phyloP scores from a whole-genome alignment of 2,329 filamentous ascomycete species.

The Bipolaris victoriae region DNA sequence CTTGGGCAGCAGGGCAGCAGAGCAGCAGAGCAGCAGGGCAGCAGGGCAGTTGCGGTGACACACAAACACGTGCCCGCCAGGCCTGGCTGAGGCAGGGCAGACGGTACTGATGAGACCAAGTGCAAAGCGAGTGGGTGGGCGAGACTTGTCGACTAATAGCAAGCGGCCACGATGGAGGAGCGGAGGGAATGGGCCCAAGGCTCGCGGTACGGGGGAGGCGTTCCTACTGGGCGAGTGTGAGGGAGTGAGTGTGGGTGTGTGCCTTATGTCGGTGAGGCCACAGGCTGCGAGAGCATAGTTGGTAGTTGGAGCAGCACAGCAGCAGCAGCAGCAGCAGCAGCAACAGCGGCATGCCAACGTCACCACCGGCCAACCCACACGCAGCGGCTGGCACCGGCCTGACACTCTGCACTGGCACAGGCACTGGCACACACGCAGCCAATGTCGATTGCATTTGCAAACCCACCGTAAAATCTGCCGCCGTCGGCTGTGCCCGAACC shows the following conservation, averaged over 20 bases:
- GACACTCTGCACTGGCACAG: too few species aligned
- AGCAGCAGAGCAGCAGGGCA: conserved; percentile 1
- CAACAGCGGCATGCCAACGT: conserved; percentile 1
- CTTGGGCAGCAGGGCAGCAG: conserved; percentile 24
- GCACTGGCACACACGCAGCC: neutral
- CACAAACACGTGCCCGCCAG: conserved; percentile 31
- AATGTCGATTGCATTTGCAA: conserved; percentile 1
- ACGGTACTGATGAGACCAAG: neutral
- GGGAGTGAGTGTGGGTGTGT: too few species aligned
- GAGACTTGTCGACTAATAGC: conserved; percentile 32
- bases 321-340: too few species aligned
- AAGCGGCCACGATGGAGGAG: conserved; percentile 37
- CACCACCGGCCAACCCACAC: neutral
- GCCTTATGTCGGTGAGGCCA: too few species aligned
- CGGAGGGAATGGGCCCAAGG: conserved; percentile 20
- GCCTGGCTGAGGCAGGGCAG: neutral
- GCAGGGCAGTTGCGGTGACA: conserved; percentile 11
- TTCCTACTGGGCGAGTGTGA: conserved; percentile 30
- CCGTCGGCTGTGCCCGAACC: conserved; percentile 11
- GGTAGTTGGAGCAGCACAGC: too few species aligned
- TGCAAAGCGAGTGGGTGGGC: neutral
- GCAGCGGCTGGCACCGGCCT: neutral
- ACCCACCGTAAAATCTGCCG: conserved; percentile 1
- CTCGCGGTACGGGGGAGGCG: conserved; percentile 24
- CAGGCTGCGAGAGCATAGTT: neutral